phyloP scores from a whole-genome alignment of 2,329 filamentous ascomycete species.

The Beauveria pseudobassiana region DNA sequence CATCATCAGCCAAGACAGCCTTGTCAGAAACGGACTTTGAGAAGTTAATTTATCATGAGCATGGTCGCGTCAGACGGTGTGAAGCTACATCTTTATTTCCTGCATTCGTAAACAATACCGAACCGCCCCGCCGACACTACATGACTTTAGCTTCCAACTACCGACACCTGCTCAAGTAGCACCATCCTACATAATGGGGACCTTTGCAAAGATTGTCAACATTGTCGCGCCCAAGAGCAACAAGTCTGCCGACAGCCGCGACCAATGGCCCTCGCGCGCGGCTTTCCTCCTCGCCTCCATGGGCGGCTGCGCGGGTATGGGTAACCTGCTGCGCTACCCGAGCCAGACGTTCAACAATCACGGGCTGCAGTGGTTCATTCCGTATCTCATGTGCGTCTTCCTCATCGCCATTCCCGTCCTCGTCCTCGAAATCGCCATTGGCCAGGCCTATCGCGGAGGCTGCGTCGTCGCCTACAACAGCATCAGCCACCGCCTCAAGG shows the following conservation, averaged over 20 bases:
- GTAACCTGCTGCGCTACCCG: constrained; percentile 50
- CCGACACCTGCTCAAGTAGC: neutral
- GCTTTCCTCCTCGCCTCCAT: constrained; percentile 51
- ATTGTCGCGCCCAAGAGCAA: constrained; percentile 29
- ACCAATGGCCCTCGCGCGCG: constrained; percentile 48
- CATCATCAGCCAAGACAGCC: constrained; percentile 7
- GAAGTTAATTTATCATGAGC: too few species aligned
- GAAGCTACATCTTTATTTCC: neutral
- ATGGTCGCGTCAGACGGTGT: neutral
- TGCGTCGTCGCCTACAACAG: constrained; percentile 48
- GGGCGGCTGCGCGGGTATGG: constrained; percentile 51
- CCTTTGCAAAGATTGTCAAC: constrained; percentile 24
- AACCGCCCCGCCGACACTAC: neutral
- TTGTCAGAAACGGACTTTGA: too few species aligned
- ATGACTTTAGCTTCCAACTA: neutral
- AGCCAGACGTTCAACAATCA: constrained; percentile 54
- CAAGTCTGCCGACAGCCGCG: constrained; percentile 34
- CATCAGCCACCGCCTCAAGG: constrained; percentile 44
- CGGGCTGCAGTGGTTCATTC: constrained; percentile 53
- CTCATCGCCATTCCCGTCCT: constrained; percentile 49
- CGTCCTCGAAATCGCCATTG: constrained; percentile 59
- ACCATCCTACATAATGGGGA: neutral
- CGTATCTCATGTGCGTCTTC: constrained; percentile 47
- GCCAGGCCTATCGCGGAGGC: constrained; percentile 53
- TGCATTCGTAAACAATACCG: neutral